These are phyloP conservation scores for Debaryomycetaceae sp. DNA, from an alignment of 1,139 yeast species.

Conservation along the genomic window DNA sequence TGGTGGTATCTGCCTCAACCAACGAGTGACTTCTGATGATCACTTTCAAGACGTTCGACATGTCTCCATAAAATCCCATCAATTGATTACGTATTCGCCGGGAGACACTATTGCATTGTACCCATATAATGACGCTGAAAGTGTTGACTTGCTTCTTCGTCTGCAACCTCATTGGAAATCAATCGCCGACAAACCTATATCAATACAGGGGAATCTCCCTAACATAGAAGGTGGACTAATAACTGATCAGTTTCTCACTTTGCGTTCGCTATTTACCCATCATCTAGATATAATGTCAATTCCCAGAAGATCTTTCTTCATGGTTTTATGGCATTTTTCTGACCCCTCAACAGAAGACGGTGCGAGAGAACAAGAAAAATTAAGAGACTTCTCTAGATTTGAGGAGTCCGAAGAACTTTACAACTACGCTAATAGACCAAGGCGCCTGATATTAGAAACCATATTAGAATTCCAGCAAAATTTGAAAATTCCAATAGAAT, in stretches of 20 bases:
- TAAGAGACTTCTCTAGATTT: slow-evolving; percentile 69
- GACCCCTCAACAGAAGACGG: slow-evolving; percentile 44
- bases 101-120: slow-evolving; percentile 82
- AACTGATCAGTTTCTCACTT: slow-evolving; percentile 45
- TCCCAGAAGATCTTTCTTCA: slow-evolving; percentile 81
- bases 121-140: slow-evolving; percentile 63
- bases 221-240: slow-evolving; percentile 60
- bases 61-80: slow-evolving; percentile 38
- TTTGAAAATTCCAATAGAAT: slow-evolving; percentile 68
- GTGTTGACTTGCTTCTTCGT: slow-evolving; percentile 63
- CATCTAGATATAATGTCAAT: slow-evolving; percentile 80
- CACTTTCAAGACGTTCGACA: slow-evolving; percentile 93
- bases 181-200: slow-evolving; percentile 57
- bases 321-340: slow-evolving; percentile 69
- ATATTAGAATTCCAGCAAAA: slow-evolving; percentile 72
- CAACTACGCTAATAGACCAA: slow-evolving; percentile 87
- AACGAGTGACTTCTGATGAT: slow-evolving; percentile 58
- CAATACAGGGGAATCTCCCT: slow-evolving; percentile 24
- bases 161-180: slow-evolving; percentile 70
- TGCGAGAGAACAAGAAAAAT: slow-evolving; percentile 64
- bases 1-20: slow-evolving; percentile 49
- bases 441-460: slow-evolving; percentile 83
- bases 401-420: slow-evolving; percentile 77
- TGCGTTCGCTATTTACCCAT: slow-evolving; percentile 68
- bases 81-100: slow-evolving; percentile 46